Percentiles rank a stretch among this genome's conserved stretches.
phyloP scores from a whole-genome alignment of 2,329 filamentous ascomycete species.

The Amphichorda felina region DNA sequence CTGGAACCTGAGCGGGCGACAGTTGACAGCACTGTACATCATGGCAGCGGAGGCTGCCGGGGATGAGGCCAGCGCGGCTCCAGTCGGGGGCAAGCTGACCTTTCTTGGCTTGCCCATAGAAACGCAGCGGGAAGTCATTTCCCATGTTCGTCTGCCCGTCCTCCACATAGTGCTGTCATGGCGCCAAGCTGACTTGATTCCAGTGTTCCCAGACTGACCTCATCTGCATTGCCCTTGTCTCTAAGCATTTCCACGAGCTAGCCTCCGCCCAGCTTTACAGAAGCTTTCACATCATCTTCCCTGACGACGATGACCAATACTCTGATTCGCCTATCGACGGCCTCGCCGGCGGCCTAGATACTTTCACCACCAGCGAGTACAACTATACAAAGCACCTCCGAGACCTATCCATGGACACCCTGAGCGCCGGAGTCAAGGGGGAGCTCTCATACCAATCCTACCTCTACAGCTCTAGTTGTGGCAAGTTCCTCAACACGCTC shows the following conservation, averaged over 20 bases:
- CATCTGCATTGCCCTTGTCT: conserved; percentile 46
- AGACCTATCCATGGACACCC: conserved; percentile 43
- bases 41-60: conserved; percentile 23
- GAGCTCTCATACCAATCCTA: conserved; percentile 42
- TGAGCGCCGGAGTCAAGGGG: conserved; percentile 38
- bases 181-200: neutral
- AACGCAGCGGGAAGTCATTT: conserved; percentile 35
- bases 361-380: conserved; percentile 51
- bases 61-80: conserved; percentile 13
- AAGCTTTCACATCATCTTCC: conserved; percentile 47
- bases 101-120: conserved; percentile 34
- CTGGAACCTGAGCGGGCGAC: too few relatives aligned
- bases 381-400: conserved; percentile 47
- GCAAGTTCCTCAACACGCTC: conserved; percentile 53
- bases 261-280: conserved; percentile 48
- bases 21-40: conserved; percentile 5
- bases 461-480: conserved; percentile 41
- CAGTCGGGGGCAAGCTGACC: conserved; percentile 10
- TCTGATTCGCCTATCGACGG: conserved; percentile 43
- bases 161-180: neutral
- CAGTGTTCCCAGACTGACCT: conserved; percentile 41
- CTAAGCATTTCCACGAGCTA: conserved; percentile 42
- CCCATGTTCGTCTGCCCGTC: conserved; percentile 23
- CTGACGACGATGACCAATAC: conserved; percentile 41
- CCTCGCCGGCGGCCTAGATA: conserved; percentile 46